Evolutionary conservation across 331 rosid species (phyloP).

Genomic region (Acacia concinna): DNA sequence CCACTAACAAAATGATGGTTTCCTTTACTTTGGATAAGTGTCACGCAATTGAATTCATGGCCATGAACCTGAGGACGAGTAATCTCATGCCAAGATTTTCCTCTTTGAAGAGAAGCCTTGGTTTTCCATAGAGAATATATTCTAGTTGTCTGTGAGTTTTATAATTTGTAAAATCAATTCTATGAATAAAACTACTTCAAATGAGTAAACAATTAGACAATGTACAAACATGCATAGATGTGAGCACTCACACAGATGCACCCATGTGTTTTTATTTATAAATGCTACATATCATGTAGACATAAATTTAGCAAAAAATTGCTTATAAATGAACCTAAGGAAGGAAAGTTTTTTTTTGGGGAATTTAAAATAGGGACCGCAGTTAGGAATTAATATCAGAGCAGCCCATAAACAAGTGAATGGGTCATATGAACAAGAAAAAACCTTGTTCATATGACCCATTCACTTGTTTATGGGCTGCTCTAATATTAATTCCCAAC

Average conservation of each 20-base stretch:
- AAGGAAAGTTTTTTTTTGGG: not conserved
- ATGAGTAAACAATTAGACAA: conserved; percentile 6
- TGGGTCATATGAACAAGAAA: too few species aligned
- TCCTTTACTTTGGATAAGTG: conserved; percentile 72
- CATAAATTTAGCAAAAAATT: not conserved
- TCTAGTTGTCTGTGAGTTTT: conserved; percentile 75
- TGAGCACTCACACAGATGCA: not conserved
- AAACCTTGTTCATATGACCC: too few species aligned
- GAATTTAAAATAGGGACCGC: too few species aligned
- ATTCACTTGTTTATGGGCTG: too few species aligned
- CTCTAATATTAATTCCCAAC: too few species aligned
- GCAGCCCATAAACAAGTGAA: too few species aligned
- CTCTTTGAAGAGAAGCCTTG: conserved; percentile 46
- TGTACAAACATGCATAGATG: not conserved
- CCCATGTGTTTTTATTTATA: not conserved
- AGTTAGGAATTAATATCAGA: too few species aligned
- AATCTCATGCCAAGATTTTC: conserved; percentile 79
- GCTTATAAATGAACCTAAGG: not conserved
- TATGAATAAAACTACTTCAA: conserved; percentile 25
- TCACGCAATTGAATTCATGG: conserved; percentile 86
- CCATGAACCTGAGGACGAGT: conserved; percentile 98
- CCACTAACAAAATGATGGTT: conserved; percentile 93
- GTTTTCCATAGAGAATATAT: conserved; percentile 81
- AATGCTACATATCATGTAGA: not conserved
- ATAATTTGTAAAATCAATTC: conserved; percentile 8